Evolutionary conservation across 108 stramenopile species (phyloP), one percentile per base, ranked within the genome.

Genomic region (Cyclotella sp.): DNA sequence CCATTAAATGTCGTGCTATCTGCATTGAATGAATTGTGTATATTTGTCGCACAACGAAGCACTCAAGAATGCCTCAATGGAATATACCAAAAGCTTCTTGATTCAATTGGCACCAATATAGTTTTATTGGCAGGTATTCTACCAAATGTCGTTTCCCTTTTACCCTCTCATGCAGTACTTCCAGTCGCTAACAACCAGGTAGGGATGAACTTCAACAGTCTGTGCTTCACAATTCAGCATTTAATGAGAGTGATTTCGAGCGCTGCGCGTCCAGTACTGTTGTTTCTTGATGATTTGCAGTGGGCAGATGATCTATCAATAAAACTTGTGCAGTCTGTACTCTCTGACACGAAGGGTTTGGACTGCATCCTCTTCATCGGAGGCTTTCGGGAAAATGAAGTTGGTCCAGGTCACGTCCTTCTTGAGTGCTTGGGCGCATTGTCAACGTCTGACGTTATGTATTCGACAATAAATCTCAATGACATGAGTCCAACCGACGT

Each of bases 241-340:
- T 75, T 82, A 26, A 70, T 82, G 63, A 70, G 68, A 52, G 55
- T 75, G 30, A n/a, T 82, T 30, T 82, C 81, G 41, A 60, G 65
- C 15, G 21, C 13, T 41, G 39, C 43, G 2, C 42, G 47, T 14
- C 81, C 81, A 10, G 71, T 40, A 15, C n/a, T 81, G 10, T 43
- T n/a, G 7, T 41, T 42, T 43, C 39, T 41, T 40, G 58, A 52
- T 29, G 71, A 28, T 49, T 19, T 49, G 19, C 19, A 16, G 19
- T n/a, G 16, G 49, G 49, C 49, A 9, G 55, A 57, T 57, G 22
- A 21, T 24, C 19, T 24, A 26, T 21, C 55, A 3, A 19, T 57
- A 2, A 26, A 24, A 13, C 55, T 57, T 21, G 7, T 57, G 21
- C 55, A 57, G 19, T 12, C 55, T 12, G 3, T 57, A 13, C 55